phyloP scores from a whole-genome alignment of 1,139 yeast species.

The Candida neerlandica region DNA sequence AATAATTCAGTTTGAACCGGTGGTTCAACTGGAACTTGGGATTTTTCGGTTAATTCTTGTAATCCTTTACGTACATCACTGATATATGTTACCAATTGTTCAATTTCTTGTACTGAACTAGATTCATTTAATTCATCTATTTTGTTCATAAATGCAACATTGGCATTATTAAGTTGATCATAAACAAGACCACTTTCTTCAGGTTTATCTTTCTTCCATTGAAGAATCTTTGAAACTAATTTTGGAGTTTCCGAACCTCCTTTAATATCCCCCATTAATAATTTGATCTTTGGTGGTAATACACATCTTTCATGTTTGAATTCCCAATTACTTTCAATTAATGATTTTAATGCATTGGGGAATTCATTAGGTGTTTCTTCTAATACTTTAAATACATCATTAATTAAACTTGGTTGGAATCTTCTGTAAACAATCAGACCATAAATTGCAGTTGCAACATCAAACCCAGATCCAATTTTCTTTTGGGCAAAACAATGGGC shows the following conservation, averaged over 20 bases:
- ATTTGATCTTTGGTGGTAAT: slow-evolving; percentile 65
- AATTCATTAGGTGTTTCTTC: slow-evolving; percentile 13
- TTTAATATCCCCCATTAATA: slow-evolving; percentile 90
- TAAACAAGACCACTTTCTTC: slow-evolving; percentile 57
- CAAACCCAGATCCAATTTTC: slow-evolving; percentile 95
- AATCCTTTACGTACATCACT: slow-evolving; percentile 54
- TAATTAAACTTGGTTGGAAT: slow-evolving; percentile 60
- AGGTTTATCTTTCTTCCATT: slow-evolving; percentile 64
- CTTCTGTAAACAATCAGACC: slow-evolving; percentile 85
- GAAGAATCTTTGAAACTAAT: slow-evolving; percentile 71
- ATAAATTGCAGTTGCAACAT: slow-evolving; percentile 91
- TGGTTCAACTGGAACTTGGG: slow-evolving; percentile 93
- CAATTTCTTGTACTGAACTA: background rate
- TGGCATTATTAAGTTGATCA: slow-evolving; percentile 56
- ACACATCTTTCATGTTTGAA: slow-evolving; percentile 54
- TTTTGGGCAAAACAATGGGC: slow-evolving; percentile 94
- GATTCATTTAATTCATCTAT: slow-evolving; percentile 36
- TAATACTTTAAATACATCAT: slow-evolving; percentile 31
- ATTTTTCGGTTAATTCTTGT: slow-evolving; percentile 57
- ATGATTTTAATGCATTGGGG: slow-evolving; percentile 25
- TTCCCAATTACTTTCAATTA: slow-evolving; percentile 62
- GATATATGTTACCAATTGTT: slow-evolving; percentile 31
- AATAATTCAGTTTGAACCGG: slow-evolving; percentile 68
- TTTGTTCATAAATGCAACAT: slow-evolving; percentile 54
- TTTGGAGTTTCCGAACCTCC: slow-evolving; percentile 96